phyloP scores from a whole-genome alignment of 2,329 filamentous ascomycete species.

The Apiospora malaysiana region DNA sequence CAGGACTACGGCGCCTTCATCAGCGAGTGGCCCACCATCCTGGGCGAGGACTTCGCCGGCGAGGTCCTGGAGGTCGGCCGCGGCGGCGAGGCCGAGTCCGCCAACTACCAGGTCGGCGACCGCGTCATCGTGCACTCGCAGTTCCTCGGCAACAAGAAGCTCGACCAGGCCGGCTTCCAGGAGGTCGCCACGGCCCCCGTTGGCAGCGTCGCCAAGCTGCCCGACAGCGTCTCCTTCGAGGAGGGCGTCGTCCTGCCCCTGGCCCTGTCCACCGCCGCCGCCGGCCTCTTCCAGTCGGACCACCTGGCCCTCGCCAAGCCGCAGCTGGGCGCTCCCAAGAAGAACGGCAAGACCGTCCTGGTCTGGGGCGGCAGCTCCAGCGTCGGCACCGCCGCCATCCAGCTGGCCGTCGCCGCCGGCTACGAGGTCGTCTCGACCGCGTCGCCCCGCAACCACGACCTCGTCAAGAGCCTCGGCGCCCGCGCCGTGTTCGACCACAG shows the following conservation, averaged over 20 bases:
- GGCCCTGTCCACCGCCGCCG: slow-evolving; percentile 28
- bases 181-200: slow-evolving; percentile 23
- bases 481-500: slow-evolving; percentile 34
- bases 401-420: slow-evolving; percentile 46
- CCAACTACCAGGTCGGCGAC: slow-evolving; percentile 31
- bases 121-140: slow-evolving; percentile 41
- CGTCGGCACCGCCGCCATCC: slow-evolving; percentile 49
- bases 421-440: slow-evolving; percentile 48
- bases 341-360: slow-evolving; percentile 21
- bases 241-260: slow-evolving; percentile 30
- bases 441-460: slow-evolving; percentile 37
- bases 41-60: slow-evolving; percentile 35
- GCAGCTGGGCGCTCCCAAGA: background rate
- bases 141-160: slow-evolving; percentile 10
- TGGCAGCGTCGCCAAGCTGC: slow-evolving; percentile 25
- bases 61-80: slow-evolving; percentile 29
- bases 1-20: slow-evolving; percentile 36
- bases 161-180: slow-evolving; percentile 29
- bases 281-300: slow-evolving; percentile 26
- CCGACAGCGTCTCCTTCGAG: slow-evolving; percentile 26
- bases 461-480: slow-evolving; percentile 33
- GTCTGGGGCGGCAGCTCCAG: slow-evolving; percentile 44
- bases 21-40: slow-evolving; percentile 27
- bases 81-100: slow-evolving; percentile 26
- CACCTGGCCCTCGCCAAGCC: slow-evolving; percentile 21